Percentiles rank a stretch among this genome's conserved stretches.
These are phyloP conservation scores for Lenzites betulinus DNA, from an alignment of 768 basidiomycete species.

Conservation along the genomic window DNA sequence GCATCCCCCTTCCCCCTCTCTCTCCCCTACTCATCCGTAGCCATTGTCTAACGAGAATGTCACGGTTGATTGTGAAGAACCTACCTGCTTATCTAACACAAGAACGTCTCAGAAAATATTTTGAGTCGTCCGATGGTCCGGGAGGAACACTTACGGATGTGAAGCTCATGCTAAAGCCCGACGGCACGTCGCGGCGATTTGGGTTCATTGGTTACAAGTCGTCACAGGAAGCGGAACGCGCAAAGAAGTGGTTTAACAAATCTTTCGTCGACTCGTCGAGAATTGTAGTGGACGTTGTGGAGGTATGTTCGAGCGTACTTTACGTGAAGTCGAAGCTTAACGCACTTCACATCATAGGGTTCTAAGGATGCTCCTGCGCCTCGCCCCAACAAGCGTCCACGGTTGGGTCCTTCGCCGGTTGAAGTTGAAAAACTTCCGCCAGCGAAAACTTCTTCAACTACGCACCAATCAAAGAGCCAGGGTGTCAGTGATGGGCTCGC, in stretches of 20 bases:
- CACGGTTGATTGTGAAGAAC: constrained; percentile 83
- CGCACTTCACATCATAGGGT: constrained; percentile 44
- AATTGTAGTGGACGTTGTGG: constrained; percentile 73
- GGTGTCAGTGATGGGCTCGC: constrained; percentile 28
- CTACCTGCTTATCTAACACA: constrained; percentile 70
- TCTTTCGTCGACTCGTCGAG: constrained; percentile 82
- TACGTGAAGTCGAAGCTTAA: not conserved
- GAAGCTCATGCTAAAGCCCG: constrained; percentile 72
- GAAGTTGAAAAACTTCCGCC: constrained; percentile 24
- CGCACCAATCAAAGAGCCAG: not conserved
- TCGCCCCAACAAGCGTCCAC: constrained; percentile 69
- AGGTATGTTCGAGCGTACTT: constrained; percentile 51
- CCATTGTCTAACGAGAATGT: constrained; percentile 49
- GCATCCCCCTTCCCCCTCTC: constrained; percentile 6
- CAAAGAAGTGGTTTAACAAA: constrained; percentile 81
- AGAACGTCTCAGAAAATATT: constrained; percentile 64
- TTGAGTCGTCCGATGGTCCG: constrained; percentile 61
- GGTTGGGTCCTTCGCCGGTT: constrained; percentile 41
- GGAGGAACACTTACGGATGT: constrained; percentile 81
- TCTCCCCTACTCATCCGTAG: not conserved
- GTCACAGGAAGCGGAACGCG: constrained; percentile 69
- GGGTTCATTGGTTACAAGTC: constrained; percentile 93
- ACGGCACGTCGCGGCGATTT: constrained; percentile 84
- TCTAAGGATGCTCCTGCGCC: constrained; percentile 67
- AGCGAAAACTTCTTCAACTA: not conserved